Evolutionary conservation across 768 basidiomycete species (phyloP), one percentile per base, ranked within the genome.

Genomic region (Podaxis sp.): DNA sequence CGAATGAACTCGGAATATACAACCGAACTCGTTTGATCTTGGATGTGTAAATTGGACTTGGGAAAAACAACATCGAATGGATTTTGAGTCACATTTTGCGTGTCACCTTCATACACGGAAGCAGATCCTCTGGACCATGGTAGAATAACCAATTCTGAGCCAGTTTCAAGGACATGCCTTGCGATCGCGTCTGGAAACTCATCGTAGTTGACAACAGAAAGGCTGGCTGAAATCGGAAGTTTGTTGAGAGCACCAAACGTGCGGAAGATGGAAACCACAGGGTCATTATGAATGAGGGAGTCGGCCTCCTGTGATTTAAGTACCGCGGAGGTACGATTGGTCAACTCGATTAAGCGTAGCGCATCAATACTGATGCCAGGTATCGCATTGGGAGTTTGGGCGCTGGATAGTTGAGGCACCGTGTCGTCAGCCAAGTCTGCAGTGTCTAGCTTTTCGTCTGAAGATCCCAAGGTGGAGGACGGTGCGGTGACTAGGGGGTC

Each of bases 301-400:
- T 92, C 90, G 1, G 88, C 84, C 64, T 87, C 87, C 56, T 91
- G 85, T 1, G 91, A 91, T 69, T 86, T 89, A 73, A 98, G 84
- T 38, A 96, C 85, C 1, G 91, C 90, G 2, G 93, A 94, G 1
- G 92, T 92, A 62, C 97, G 90, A 40, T 89, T 89, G 1, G 93
- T 91, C 50, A 98, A 78, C 71, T 98, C 95, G 67, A 98, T 85
- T 7, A 98, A 82, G 19, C 96, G 93, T 2, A 98, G 81, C 0
- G 91, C 90, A 65, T 93, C 85, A 37, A 96, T 79, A 9, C 78
- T 74, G 55, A 86, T 74, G 12, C 64, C 65, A 0, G 69, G 59
- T 12, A 55, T 57, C 2, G 64, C 33, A 13, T 61, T n/a, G 3
- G 60, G 38, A 4, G 56, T 41, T 6, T 54, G 24, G 46, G 38